Base-by-base conservation (phyloP, 768 basidiomycete species). In the Amanita rubescens region DNA sequence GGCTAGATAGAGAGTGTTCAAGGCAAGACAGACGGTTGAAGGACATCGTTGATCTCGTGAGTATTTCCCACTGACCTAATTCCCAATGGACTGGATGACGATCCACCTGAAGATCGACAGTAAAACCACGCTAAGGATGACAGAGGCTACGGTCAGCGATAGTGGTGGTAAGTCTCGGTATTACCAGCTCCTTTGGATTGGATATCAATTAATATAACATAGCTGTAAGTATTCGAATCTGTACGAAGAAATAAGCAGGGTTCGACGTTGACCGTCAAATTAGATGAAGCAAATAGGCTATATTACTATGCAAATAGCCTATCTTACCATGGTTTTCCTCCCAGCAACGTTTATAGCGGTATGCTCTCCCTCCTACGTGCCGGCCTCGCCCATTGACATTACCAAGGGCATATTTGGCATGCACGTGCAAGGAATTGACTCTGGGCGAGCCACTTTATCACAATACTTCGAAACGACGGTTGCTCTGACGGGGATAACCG, bases 221-320 rank as follows among this genome's bases (percentile, higher is more conserved):
- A 63, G 64, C 53, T 52, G 56, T 51, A 57, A 60, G 54, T 49
- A n/a, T n/a, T n/a, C n/a, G n/a, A n/a, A 33, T 15, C 8, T 9
- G 7, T 22, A 3, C n/a, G 22, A 4, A 17, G 33, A 24, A 19
- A 15, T 17, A 22, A 45, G n/a, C 6, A 15, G 14, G 15, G 5
- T n/a, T n/a, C n/a, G n/a, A n/a, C n/a, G 7, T 25, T 37, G n/a
- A 39, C 11, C 49, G 9, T 39, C 17, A 39, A 10, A 11, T 51
- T 34, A 73, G 72, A 79, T 77, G 76, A 78, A n/a, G n/a, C n/a
- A n/a, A n/a, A n/a, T n/a, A n/a, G n/a, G n/a, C n/a, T n/a, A n/a
- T n/a, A n/a, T n/a, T n/a, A n/a, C n/a, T n/a, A n/a, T 75, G 54
- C 77, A 83, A 64, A 76, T 84, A 43, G 77, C 81, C 0, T 84